A percentile compares a stretch with the other conserved stretches of the same genome.
Conservation (phyloP, 257 asterid genomes). For the Solanum pennellii region DNA sequence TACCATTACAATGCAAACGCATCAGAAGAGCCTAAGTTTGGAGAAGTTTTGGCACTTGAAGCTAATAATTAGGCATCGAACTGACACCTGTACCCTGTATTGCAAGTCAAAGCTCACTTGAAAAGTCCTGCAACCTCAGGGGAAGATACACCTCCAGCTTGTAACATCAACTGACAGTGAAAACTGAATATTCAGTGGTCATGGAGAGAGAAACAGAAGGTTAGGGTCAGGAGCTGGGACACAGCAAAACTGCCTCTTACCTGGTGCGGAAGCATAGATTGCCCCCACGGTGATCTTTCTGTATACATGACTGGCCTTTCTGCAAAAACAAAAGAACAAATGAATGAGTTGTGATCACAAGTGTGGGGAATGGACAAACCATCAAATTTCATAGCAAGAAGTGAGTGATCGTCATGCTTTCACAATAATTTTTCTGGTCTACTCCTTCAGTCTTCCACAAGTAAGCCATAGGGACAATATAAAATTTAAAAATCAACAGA, state of each 20-base stretch:
- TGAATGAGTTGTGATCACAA: neutral
- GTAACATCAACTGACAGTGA: slow-evolving; percentile 37
- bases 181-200: neutral
- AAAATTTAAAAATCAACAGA: neutral
- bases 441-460: neutral
- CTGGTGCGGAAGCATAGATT: slow-evolving; percentile 57
- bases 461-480: neutral
- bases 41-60: slow-evolving; percentile 5
- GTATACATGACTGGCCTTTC: slow-evolving; percentile 73
- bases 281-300: slow-evolving; percentile 57
- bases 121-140: slow-evolving; percentile 52
- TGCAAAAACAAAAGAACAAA: slow-evolving; percentile 19
- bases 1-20: neutral
- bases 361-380: neutral
- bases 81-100: slow-evolving; percentile 41
- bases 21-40: neutral
- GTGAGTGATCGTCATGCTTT: neutral
- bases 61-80: slow-evolving; percentile 16
- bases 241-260: slow-evolving; percentile 16
- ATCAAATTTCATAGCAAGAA: neutral
- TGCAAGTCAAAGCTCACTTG: slow-evolving; percentile 58
- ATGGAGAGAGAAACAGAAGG: neutral
- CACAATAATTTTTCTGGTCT: neutral
- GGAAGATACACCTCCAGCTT: slow-evolving; percentile 24
- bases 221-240: neutral